Evolutionary conservation across 768 basidiomycete genomes (phyloP).

Genomic region (Boletellus ananas): DNA sequence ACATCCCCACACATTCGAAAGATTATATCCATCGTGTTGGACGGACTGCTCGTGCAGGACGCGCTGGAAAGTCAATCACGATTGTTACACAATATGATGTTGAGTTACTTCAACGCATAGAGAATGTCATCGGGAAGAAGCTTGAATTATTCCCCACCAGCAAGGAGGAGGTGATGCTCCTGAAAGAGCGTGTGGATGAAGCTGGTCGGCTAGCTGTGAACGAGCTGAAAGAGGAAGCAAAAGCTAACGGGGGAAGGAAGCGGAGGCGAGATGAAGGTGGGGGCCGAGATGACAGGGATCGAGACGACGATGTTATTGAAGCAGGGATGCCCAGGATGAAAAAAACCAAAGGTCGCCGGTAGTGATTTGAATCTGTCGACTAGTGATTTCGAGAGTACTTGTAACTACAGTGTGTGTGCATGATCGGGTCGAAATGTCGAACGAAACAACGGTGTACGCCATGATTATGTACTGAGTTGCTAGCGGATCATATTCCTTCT

Average conservation of each 20-base stretch:
- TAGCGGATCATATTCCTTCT: no score
- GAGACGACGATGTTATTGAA: slow-evolving; percentile 91
- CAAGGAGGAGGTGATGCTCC: slow-evolving; percentile 80
- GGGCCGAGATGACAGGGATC: slow-evolving; percentile 72
- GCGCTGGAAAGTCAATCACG: slow-evolving; percentile 95
- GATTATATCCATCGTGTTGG: slow-evolving; percentile 99
- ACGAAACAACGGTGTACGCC: no score
- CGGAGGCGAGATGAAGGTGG: slow-evolving; percentile 45
- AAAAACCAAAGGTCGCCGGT: slow-evolving; percentile 49
- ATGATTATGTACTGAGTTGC: no score
- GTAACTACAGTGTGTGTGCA: no score
- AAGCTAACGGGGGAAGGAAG: slow-evolving; percentile 48
- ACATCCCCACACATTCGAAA: slow-evolving; percentile 96
- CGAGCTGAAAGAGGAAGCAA: slow-evolving; percentile 76
- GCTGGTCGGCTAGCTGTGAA: slow-evolving; percentile 73
- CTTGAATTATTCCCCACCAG: slow-evolving; percentile 87
- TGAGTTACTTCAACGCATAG: slow-evolving; percentile 92
- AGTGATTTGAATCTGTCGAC: slow-evolving; percentile 3
- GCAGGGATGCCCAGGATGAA: slow-evolving; percentile 77
- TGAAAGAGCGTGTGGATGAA: slow-evolving; percentile 87
- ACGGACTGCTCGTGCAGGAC: slow-evolving; percentile 95
- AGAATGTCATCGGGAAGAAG: slow-evolving; percentile 87
- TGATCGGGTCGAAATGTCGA: no score
- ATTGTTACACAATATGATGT: slow-evolving; percentile 98
- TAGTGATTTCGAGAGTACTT: no score